Conservation (phyloP, 2,329 filamentous ascomycete species). For the Botrytis cinerea region DNA sequence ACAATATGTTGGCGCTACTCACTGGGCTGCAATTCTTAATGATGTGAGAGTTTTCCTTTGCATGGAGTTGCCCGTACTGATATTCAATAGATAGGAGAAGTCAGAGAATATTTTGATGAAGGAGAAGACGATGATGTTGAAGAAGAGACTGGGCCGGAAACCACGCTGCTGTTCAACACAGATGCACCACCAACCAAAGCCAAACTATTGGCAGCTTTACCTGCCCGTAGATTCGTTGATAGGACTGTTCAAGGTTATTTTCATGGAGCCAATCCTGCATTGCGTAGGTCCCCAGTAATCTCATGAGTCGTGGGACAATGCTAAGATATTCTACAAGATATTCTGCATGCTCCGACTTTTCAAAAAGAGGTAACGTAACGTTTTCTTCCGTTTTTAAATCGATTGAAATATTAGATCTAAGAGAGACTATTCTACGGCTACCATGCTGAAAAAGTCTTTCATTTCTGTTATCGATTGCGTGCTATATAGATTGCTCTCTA, state of each 20-base stretch:
- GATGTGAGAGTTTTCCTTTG: conserved; percentile 49
- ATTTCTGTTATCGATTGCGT: conserved; percentile 16
- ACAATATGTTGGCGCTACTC: conserved; percentile 60
- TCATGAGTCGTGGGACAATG: background rate
- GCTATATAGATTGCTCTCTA: background rate
- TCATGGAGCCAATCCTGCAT: conserved; percentile 53
- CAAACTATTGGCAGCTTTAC: conserved; percentile 52
- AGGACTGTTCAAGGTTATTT: conserved; percentile 56
- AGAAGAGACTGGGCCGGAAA: conserved; percentile 42
- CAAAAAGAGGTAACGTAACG: conserved; percentile 44
- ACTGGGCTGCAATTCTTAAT: conserved; percentile 61
- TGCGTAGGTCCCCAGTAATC: conserved; percentile 45
- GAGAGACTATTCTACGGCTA: background rate
- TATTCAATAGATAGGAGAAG: conserved; percentile 55
- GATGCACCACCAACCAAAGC: conserved; percentile 45
- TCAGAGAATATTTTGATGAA: conserved; percentile 57
- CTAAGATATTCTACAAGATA: conserved; percentile 44
- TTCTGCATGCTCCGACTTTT: conserved; percentile 56
- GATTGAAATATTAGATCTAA: background rate
- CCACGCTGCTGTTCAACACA: conserved; percentile 44
- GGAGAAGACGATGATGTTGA: conserved; percentile 44
- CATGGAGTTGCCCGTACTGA: conserved; percentile 15
- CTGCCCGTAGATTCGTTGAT: conserved; percentile 51
- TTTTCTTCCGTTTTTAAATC: background rate
- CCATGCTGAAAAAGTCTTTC: background rate